Conservation (phyloP, 495 filamentous ascomycete genomes). For the Delitschia confertaspora region DNA sequence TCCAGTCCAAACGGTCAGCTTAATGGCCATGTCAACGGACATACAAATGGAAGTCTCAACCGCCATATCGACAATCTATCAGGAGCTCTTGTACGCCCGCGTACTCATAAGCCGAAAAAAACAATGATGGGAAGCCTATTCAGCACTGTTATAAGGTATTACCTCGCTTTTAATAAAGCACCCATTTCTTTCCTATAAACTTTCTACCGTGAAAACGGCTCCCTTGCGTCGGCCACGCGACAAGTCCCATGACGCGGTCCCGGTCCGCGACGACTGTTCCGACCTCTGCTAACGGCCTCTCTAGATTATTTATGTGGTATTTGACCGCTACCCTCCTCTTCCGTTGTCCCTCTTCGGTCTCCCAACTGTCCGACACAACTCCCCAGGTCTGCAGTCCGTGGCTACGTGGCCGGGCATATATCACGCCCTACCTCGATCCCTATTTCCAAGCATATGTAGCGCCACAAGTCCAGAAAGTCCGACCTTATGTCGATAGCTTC, state of each 20-base stretch:
- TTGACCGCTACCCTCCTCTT: conserved; percentile 67
- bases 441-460: conserved; percentile 81
- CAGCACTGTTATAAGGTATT: conserved; percentile 24
- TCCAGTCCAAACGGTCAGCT: conserved; percentile 12
- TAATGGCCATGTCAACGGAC: conserved; percentile 17
- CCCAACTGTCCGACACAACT: conserved; percentile 57
- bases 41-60: conserved; percentile 6
- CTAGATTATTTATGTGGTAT: conserved; percentile 78
- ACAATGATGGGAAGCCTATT: conserved; percentile 11
- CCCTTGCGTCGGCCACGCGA: too few species aligned
- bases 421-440: conserved; percentile 68
- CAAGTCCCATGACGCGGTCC: too few species aligned
- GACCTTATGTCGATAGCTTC: conserved; percentile 62
- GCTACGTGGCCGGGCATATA: conserved; percentile 56
- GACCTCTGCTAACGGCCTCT: not conserved
- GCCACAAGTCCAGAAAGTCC: conserved; percentile 67
- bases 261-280: too few species aligned
- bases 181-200: too few species aligned
- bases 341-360: conserved; percentile 64
- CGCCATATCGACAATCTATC: conserved; percentile 6
- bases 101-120: conserved; percentile 10
- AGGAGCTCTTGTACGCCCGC: conserved; percentile 3
- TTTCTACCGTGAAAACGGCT: too few species aligned
- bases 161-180: not conserved
- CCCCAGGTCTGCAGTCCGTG: conserved; percentile 80